phyloP scores from a whole-genome alignment of 1,284 basidiomycete species.

The Leccinum discolor region DNA sequence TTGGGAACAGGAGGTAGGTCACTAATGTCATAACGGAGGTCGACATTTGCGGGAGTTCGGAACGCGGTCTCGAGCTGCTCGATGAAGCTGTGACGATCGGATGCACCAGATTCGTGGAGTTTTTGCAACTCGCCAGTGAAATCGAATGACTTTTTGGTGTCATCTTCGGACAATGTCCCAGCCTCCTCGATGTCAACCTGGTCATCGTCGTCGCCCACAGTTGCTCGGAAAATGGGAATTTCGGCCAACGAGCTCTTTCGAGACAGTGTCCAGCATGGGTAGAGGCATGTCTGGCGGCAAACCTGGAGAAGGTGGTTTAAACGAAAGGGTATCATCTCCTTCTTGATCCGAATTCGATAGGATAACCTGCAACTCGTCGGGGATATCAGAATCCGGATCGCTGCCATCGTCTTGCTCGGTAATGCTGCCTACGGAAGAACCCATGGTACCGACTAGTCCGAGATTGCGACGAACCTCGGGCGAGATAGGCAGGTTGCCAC shows the following conservation, averaged over 20 bases:
- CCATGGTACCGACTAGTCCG: conserved; percentile 67
- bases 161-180: conserved; percentile 45
- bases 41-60: conserved; percentile 68
- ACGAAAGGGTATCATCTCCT: conserved; percentile 46
- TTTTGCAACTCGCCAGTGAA: conserved; percentile 80
- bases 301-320: conserved; percentile 40
- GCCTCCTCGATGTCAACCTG: conserved; percentile 49
- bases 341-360: conserved; percentile 51
- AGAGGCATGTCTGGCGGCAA: conserved; percentile 43
- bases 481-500: conserved; percentile 40
- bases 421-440: conserved; percentile 50
- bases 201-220: conserved; percentile 46
- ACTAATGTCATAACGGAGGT: conserved; percentile 49
- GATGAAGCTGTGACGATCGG: conserved; percentile 75
- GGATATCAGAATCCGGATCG: conserved; percentile 74
- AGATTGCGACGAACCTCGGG: conserved; percentile 52
- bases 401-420: conserved; percentile 47
- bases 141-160: conserved; percentile 81
- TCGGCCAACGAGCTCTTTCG: conserved; percentile 16
- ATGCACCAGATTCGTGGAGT: conserved; percentile 69
- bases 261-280: conserved; percentile 27
- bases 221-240: conserved; percentile 46
- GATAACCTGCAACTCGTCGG: conserved; percentile 68
- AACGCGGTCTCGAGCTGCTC: conserved; percentile 82
- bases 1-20: conserved; percentile 46